phyloP scores from a whole-genome alignment of 306 rosid species.

The Medicago ruthenica region DNA sequence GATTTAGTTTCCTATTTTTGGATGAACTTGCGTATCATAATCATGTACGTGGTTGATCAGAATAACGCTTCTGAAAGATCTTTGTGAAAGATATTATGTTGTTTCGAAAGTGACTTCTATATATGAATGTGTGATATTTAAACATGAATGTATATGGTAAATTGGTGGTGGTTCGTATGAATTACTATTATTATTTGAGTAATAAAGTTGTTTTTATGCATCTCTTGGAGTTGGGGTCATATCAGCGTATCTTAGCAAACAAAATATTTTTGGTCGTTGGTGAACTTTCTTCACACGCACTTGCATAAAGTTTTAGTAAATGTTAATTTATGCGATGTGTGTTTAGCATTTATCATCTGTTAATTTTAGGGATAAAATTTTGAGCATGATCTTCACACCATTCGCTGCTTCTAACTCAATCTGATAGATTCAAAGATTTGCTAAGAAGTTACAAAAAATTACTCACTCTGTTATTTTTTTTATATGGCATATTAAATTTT shows the following conservation, averaged over 20 bases:
- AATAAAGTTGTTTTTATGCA: not conserved
- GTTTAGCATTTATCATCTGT: conserved; percentile 16
- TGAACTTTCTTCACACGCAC: conserved; percentile 32
- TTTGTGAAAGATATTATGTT: conserved; percentile 41
- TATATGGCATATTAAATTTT: no score
- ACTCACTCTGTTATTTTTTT: no score
- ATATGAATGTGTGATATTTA: not conserved
- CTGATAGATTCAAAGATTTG: not conserved
- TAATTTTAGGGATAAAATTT: not conserved
- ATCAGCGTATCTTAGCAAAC: not conserved
- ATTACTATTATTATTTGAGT: not conserved
- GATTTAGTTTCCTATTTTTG: not conserved
- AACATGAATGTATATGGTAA: not conserved
- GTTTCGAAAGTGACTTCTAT: conserved; percentile 19
- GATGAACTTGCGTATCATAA: no score
- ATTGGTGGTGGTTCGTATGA: not conserved
- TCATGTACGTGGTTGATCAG: conserved; percentile 50
- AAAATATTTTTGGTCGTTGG: not conserved
- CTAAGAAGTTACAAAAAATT: no score
- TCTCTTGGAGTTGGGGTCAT: not conserved
- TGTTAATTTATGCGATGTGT: not conserved
- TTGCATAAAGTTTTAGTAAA: not conserved
- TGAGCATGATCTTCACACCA: not conserved
- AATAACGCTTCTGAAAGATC: conserved; percentile 43
- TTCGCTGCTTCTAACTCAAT: not conserved